These are phyloP conservation scores for Fusarium goolgardi DNA, from an alignment of 2,329 filamentous ascomycete genomes.

Conservation along the genomic window DNA sequence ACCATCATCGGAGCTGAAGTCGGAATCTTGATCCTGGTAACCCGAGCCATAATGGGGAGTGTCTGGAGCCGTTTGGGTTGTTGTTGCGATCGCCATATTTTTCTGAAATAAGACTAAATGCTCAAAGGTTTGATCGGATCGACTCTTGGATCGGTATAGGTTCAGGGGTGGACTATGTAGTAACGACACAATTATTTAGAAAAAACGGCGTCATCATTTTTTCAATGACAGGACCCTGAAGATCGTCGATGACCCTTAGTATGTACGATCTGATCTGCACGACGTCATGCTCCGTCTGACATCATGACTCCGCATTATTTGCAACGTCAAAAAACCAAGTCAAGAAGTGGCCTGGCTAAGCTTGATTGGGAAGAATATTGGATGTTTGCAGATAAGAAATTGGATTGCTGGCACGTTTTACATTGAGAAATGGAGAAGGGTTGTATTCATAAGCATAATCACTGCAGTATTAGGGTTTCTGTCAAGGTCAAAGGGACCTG, in stretches of 20 bases:
- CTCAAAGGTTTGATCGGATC: not conserved
- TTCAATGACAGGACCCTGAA: constrained; percentile 17
- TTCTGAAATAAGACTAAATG: constrained; percentile 3
- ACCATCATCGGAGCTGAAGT: not conserved
- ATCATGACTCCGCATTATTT: constrained; percentile 25
- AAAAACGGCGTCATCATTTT: constrained; percentile 8
- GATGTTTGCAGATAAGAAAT: not conserved
- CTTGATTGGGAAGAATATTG: not conserved
- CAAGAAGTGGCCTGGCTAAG: not conserved
- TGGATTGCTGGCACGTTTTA: not conserved
- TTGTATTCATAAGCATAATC: not conserved
- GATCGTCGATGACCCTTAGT: not conserved
- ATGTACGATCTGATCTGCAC: constrained; percentile 2
- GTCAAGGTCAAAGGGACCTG: not conserved
- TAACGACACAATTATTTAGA: not conserved
- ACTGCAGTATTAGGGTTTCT: not conserved
- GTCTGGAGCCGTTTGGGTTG: not conserved
- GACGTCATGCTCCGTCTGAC: constrained; percentile 26
- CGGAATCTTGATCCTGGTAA: not conserved
- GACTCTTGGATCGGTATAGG: not conserved
- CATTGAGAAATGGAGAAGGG: not conserved
- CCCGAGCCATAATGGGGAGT: not conserved
- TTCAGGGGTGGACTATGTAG: not conserved
- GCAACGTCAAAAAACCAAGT: constrained; percentile 14
- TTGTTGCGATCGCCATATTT: not conserved